Percentiles rank a stretch among this genome's conserved stretches.
These are phyloP conservation scores for Malus sylvestris DNA, from an alignment of 306 rosid genomes.

Conservation along the genomic window DNA sequence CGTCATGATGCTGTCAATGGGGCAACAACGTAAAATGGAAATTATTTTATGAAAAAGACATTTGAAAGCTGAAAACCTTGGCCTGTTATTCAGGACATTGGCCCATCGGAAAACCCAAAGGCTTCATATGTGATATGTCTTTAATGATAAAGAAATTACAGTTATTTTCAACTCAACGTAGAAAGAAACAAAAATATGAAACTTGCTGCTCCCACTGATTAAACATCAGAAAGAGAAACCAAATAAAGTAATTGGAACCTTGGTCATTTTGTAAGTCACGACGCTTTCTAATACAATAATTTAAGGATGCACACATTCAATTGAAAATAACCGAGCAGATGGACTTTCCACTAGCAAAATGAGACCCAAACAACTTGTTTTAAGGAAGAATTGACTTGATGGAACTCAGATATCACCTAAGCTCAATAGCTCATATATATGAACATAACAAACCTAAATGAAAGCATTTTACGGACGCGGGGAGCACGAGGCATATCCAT, in stretches of 20 bases:
- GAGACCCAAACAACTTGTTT: not conserved
- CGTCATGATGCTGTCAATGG: slow-evolving; percentile 69
- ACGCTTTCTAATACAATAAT: not conserved
- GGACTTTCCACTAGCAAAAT: slow-evolving; percentile 4
- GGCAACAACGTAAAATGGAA: slow-evolving; percentile 5
- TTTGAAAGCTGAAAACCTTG: slow-evolving; percentile 6
- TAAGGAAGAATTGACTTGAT: slow-evolving; percentile 5
- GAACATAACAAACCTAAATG: slow-evolving; percentile 60
- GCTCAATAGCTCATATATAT: not conserved
- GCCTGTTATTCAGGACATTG: not conserved
- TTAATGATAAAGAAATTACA: not conserved
- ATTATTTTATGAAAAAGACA: not conserved
- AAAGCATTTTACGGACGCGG: slow-evolving; percentile 89
- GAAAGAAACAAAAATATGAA: not conserved
- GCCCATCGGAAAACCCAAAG: not conserved
- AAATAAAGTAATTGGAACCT: not conserved
- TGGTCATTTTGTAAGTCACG: not conserved
- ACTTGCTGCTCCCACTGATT: not conserved
- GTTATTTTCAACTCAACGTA: not conserved
- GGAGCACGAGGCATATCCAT: slow-evolving; percentile 99
- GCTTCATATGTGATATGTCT: not conserved
- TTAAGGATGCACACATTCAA: not conserved
- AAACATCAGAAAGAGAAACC: not conserved
- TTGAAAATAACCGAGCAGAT: slow-evolving; percentile 9
- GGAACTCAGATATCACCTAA: not conserved